These are phyloP conservation scores for Talaromyces proteolyticus DNA, from an alignment of 495 filamentous ascomycete species.

Conservation along the genomic window DNA sequence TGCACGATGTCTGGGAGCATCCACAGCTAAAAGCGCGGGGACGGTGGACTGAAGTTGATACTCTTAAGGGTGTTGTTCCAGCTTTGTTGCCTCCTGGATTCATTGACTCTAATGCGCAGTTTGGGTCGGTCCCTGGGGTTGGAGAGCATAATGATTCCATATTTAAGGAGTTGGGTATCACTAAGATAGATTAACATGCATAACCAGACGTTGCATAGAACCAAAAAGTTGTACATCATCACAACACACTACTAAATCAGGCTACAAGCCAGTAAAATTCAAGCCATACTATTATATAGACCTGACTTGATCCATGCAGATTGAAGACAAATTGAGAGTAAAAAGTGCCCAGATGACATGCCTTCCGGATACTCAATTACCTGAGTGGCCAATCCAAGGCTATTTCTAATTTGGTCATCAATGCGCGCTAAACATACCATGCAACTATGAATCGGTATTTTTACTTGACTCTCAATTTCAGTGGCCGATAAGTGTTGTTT, in stretches of 20 bases:
- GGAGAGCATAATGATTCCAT: slow-evolving; percentile 38
- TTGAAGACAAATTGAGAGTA: neutral
- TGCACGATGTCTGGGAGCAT: slow-evolving; percentile 44
- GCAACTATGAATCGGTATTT: too few species aligned
- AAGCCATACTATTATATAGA: neutral
- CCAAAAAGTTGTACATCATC: neutral
- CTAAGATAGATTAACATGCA: neutral
- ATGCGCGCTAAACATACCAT: too few species aligned
- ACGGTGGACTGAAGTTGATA: slow-evolving; percentile 41
- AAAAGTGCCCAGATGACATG: neutral
- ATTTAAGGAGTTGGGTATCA: slow-evolving; percentile 23
- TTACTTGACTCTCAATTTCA: too few species aligned
- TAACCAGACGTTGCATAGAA: neutral
- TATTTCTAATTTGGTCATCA: too few species aligned
- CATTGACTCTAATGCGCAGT: slow-evolving; percentile 16
- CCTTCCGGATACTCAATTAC: too few species aligned
- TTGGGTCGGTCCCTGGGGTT: slow-evolving; percentile 29
- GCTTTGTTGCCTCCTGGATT: slow-evolving; percentile 38
- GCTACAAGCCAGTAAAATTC: neutral
- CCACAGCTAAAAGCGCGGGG: slow-evolving; percentile 36
- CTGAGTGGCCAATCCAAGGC: too few species aligned
- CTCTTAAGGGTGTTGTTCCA: slow-evolving; percentile 26
- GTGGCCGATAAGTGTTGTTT: too few species aligned
- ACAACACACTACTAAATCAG: neutral
- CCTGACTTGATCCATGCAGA: neutral